phyloP scores from a whole-genome alignment of 306 rosid species.

The Malus asiatica region DNA sequence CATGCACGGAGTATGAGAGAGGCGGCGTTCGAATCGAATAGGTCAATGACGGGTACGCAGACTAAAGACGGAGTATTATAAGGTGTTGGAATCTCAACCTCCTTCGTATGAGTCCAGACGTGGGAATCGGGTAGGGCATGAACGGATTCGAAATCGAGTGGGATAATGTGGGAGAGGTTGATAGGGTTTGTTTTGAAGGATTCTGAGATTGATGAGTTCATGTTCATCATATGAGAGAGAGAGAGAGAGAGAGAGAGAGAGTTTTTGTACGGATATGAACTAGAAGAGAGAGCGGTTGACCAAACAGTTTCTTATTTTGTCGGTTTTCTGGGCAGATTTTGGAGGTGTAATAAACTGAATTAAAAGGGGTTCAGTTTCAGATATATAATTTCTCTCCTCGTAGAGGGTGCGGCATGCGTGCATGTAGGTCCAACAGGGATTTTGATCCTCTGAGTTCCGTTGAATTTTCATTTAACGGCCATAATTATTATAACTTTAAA shows the following conservation, averaged over 20 bases:
- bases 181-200: neutral
- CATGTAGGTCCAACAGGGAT: no score
- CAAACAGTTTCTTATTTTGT: no score
- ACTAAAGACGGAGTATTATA: no score
- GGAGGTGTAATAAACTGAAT: no score
- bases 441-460: no score
- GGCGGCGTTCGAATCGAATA: constrained; percentile 20
- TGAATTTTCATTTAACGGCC: no score
- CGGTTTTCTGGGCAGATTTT: no score
- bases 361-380: no score
- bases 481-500: no score
- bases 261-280: neutral
- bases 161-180: constrained; percentile 10
- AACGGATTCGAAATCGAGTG: constrained; percentile 27
- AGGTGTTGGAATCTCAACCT: no score
- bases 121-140: constrained; percentile 29
- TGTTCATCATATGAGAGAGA: neutral
- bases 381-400: no score
- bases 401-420: no score
- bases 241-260: neutral
- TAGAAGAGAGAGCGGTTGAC: neutral
- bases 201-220: constrained; percentile 4
- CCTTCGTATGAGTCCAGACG: constrained; percentile 14
- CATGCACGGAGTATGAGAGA: constrained; percentile 23
- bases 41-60: constrained; percentile 28